Evolutionary conservation across 192 early-diverging fungal species (phyloP), one percentile per base, ranked within the genome.

Genomic region (Gorgonomyces haynaldii): DNA sequence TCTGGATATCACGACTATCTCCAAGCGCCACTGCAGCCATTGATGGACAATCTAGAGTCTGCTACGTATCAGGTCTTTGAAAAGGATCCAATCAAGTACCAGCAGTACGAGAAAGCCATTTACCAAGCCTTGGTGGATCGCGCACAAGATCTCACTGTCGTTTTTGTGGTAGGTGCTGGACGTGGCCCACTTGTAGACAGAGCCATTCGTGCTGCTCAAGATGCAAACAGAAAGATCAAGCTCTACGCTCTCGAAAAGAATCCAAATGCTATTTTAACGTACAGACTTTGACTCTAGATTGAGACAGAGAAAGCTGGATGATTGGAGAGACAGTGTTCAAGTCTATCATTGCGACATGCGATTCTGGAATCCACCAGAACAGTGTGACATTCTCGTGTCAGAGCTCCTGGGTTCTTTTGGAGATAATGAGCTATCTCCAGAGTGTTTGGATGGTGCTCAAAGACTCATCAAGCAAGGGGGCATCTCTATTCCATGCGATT

Each of bases 361-460:
- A 25, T 66, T 66, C 32, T 91, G 82, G 85, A 66, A 60, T 20
- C 64, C 81, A 1, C 69, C 79, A 1, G 76, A 83, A 51, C 71
- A 81, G 59, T 63, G 53, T 30, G 91, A 99, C 64, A 89, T 99
- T 46, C 58, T 99, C 21, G 86, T 97, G 8, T 89, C 85, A 49
- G 96, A 99, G 66, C 74, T 99, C 17, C 67, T 99, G 26, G 96
- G 96, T 4, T 94, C 92, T 1, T 88, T 99, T 73, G 96, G 93
- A 41, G 95, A 99, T 64, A 99, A 99, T 64, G 93, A 99, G 59
- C 78, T 99, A 13, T 91, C 96, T n/a, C 96, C 96, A 6, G 96
- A 99, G 62, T 99, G 91, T 53, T 69, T 99, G 15, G 87, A 90
- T 64, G 89, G 84, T 8, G 93, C 93, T 1, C 82, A 87, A 52